phyloP scores from a whole-genome alignment of 1,284 basidiomycete genomes.

The Ceratobasidium sp. region DNA sequence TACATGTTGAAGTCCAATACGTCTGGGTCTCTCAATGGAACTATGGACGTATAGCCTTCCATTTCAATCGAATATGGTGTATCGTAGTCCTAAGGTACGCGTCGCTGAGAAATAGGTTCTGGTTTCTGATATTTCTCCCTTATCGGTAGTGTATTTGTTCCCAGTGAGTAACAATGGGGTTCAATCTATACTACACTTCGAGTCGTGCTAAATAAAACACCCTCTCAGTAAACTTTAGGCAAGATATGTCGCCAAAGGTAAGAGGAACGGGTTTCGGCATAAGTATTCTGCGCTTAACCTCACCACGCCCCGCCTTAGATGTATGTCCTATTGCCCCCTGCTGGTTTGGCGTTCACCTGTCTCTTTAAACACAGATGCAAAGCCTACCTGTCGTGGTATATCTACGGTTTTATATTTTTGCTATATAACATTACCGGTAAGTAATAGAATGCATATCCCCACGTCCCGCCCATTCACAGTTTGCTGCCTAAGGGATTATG shows the following conservation, averaged over 20 bases:
- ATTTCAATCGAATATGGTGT: conserved; percentile 32
- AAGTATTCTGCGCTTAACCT: background rate
- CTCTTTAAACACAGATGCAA: background rate
- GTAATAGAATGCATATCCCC: background rate
- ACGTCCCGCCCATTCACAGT: background rate
- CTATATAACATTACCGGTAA: conserved; percentile 31
- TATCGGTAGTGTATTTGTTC: too few relatives aligned
- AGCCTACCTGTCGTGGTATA: background rate
- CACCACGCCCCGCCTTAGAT: background rate
- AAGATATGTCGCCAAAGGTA: too few relatives aligned
- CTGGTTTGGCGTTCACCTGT: background rate
- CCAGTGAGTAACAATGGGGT: too few relatives aligned
- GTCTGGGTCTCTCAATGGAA: conserved; percentile 27
- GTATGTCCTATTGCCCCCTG: background rate
- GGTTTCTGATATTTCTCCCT: too few relatives aligned
- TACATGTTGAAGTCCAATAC: conserved; percentile 19
- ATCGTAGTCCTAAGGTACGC: conserved; percentile 8
- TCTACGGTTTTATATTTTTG: conserved; percentile 14
- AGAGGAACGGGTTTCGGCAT: too few relatives aligned
- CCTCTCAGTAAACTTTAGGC: too few relatives aligned
- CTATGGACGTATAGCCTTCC: conserved; percentile 30
- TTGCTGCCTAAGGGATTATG: conserved; percentile 14
- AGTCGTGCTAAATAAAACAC: too few relatives aligned
- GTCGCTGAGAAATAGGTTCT: too few relatives aligned
- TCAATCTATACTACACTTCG: too few relatives aligned